Evolutionary conservation across 345 rosid genomes (phyloP).

Genomic region (Euphorbia pulcherrima): DNA sequence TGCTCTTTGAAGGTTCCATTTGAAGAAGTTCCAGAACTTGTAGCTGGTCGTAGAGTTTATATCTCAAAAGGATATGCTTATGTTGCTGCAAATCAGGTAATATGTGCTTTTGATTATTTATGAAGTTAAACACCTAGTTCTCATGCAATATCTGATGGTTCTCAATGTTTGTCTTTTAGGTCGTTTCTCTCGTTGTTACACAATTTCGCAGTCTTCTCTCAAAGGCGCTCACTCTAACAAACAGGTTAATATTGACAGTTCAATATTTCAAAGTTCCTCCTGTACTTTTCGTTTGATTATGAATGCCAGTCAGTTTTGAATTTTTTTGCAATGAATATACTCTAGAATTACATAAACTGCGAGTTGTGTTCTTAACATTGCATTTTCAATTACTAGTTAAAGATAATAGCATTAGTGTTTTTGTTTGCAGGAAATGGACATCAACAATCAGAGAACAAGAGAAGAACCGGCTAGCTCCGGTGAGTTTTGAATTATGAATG

Average conservation of each 20-base stretch:
- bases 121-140: constrained; percentile 7
- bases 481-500: constrained; percentile 36
- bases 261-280: constrained; percentile 8
- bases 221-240: constrained; percentile 73
- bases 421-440: constrained; percentile 74
- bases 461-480: constrained; percentile 81
- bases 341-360: background rate
- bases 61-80: constrained; percentile 72
- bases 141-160: constrained; percentile 6
- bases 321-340: background rate
- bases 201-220: constrained; percentile 74
- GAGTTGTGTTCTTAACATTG: too few relatives aligned
- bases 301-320: constrained; percentile 3
- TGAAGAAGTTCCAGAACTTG: constrained; percentile 96
- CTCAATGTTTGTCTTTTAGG: constrained; percentile 33
- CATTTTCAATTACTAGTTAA: too few relatives aligned
- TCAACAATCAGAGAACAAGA: constrained; percentile 74
- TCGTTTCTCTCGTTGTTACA: constrained; percentile 78
- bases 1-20: constrained; percentile 72
- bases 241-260: constrained; percentile 52
- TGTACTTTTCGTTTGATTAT: constrained; percentile 4
- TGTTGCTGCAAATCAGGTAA: constrained; percentile 77
- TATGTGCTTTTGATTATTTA: constrained; percentile 7
- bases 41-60: constrained; percentile 68
- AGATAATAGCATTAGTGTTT: background rate